Conservation (phyloP, 768 basidiomycete species). For the Lactarius akahatsu region DNA sequence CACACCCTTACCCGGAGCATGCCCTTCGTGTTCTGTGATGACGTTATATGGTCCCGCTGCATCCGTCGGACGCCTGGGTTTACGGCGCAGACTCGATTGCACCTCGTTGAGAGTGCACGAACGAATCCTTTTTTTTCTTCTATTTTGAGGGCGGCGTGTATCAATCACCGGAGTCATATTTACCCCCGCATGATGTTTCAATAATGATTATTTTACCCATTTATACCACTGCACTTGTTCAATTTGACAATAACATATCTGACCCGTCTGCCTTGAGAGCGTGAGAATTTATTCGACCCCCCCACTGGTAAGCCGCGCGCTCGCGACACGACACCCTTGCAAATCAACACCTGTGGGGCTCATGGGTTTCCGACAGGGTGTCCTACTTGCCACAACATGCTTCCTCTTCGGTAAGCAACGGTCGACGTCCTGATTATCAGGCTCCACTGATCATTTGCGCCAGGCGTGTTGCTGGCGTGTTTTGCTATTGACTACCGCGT, state of each 20-base stretch:
- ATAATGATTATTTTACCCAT: constrained; percentile 28
- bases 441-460: constrained; percentile 8
- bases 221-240: constrained; percentile 26
- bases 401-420: constrained; percentile 80
- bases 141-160: constrained; percentile 19
- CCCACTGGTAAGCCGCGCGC: background rate
- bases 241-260: constrained; percentile 5
- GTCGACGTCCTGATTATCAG: constrained; percentile 8
- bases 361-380: constrained; percentile 90
- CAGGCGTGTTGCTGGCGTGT: constrained; percentile 81
- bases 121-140: background rate
- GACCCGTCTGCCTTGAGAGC: background rate
- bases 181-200: constrained; percentile 29
- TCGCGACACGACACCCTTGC: background rate
- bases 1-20: constrained; percentile 1
- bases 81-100: constrained; percentile 4
- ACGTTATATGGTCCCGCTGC: constrained; percentile 10
- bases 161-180: constrained; percentile 26
- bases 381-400: constrained; percentile 81
- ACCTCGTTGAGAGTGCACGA: constrained; percentile 12
- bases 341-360: background rate
- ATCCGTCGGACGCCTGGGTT: constrained; percentile 4
- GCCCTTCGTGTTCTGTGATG: constrained; percentile 14
- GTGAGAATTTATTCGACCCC: constrained; percentile 17
- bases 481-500: constrained; percentile 86